Evolutionary conservation across 495 filamentous ascomycete species (phyloP).

Genomic region (Penicillium argentinense): DNA sequence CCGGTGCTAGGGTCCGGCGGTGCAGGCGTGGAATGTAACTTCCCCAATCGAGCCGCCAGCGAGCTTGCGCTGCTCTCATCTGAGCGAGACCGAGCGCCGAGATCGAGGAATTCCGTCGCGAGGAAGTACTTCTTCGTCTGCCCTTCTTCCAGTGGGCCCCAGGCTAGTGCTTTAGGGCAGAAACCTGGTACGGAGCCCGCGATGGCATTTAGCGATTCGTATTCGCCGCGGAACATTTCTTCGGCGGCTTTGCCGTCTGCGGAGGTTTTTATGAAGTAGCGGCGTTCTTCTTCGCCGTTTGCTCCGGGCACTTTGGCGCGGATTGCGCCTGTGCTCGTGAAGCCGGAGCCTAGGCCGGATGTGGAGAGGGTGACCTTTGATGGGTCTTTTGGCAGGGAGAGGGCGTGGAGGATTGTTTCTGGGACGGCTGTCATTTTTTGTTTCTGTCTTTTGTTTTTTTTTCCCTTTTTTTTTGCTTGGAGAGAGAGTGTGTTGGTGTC

Average conservation of each 20-base stretch:
- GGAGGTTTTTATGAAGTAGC: constrained; percentile 82
- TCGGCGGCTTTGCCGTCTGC: constrained; percentile 56
- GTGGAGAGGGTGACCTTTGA: constrained; percentile 54
- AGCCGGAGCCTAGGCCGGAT: constrained; percentile 67
- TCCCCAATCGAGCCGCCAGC: constrained; percentile 73
- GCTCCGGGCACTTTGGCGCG: constrained; percentile 41
- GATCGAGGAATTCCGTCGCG: constrained; percentile 77
- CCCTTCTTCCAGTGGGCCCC: constrained; percentile 58
- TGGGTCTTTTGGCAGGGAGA: constrained; percentile 58
- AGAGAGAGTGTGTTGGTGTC: no score
- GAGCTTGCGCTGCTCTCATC: constrained; percentile 29
- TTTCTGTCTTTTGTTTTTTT: background rate
- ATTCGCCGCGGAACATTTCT: constrained; percentile 85
- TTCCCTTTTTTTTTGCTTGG: background rate
- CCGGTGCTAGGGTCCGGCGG: constrained; percentile 54
- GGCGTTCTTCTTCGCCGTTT: constrained; percentile 51
- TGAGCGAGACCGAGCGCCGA: no score
- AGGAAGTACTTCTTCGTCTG: constrained; percentile 61
- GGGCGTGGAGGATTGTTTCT: constrained; percentile 58
- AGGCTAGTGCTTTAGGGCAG: constrained; percentile 69
- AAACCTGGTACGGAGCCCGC: constrained; percentile 67
- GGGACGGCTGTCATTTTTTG: constrained; percentile 45
- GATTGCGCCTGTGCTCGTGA: constrained; percentile 72
- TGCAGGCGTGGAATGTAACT: constrained; percentile 75
- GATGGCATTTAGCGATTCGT: constrained; percentile 79